Percentiles rank a stretch among this genome's conserved stretches.
Evolutionary conservation across 768 basidiomycete genomes (phyloP).

Genomic region (Phaeotremella skinneri): DNA sequence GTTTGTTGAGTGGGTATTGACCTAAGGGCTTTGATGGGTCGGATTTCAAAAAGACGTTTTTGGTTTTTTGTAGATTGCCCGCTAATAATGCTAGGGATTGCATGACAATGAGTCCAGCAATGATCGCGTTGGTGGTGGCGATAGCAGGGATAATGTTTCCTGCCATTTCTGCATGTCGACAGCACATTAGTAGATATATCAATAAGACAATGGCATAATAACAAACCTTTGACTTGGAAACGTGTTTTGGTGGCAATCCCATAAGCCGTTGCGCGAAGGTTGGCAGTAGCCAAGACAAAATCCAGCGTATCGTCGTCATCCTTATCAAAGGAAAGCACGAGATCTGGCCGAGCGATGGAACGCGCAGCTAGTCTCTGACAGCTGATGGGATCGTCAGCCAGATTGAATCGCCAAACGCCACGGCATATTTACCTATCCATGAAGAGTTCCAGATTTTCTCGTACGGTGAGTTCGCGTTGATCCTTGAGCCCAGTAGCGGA

Average conservation of each 20-base stretch:
- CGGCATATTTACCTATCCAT: constrained; percentile 65
- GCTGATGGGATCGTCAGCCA: constrained; percentile 54
- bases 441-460: constrained; percentile 80
- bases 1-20: constrained; percentile 63
- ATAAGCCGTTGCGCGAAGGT: constrained; percentile 86
- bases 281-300: constrained; percentile 92
- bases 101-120: constrained; percentile 89
- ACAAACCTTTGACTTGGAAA: constrained; percentile 91
- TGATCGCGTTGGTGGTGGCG: constrained; percentile 96
- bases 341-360: constrained; percentile 58
- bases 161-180: constrained; percentile 74
- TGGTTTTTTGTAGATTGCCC: constrained; percentile 53
- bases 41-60: constrained; percentile 70
- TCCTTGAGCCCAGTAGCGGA: constrained; percentile 63
- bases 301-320: constrained; percentile 96
- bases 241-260: constrained; percentile 83
- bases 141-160: constrained; percentile 99
- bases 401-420: not conserved
- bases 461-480: constrained; percentile 70
- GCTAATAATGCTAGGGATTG: constrained; percentile 83
- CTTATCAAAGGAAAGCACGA: constrained; percentile 78
- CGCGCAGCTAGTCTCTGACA: constrained; percentile 70
- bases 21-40: constrained; percentile 76
- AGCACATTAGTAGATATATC: too few species aligned
- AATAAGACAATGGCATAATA: not conserved